Base-by-base conservation (phyloP, 805 yeast genomes). In the Saccharomycodes ludwigii region DNA sequence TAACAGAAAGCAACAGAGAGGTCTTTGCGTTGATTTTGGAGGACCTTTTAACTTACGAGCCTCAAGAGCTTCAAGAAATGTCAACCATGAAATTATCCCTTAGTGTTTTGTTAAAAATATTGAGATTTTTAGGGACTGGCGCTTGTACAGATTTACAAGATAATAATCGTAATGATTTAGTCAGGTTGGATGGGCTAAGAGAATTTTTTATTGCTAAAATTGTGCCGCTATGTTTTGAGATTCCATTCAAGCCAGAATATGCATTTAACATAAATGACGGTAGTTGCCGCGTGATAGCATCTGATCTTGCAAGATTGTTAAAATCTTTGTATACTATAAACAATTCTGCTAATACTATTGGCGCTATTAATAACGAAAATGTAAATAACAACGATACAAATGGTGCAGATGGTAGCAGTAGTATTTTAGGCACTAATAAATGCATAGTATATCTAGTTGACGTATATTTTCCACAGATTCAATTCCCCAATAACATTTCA, bases 191-290 rank as follows among this genome's bases (percentile, higher is more conserved):
- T 12, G 82, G 91, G 5, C 70, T 82, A 30, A 77, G 79, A 34
- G 74, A 71, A 26, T 71, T 72, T 46, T 65, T 86, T 36, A 71
- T 82, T 54, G 72, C 75, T 31, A 76, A 75, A 41, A 63, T 73
- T 18, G 67, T 85, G 3, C 68, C 76, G 30, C 58, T 82, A 33
- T 65, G 76, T 21, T 80, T 84, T 59, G 86, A 83, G 51, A 60
- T 84, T 29, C 83, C 94, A n/a, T 76, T 82, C 50, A 75, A 78
- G 42, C 68, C 75, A 21, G 67, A 68, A 20, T 52, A 52, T 29
- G 67, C 65, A 22, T 75, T 77, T 44, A 71, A 77, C 46, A 59
- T 75, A 30, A 71, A 73, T 40, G 95, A 85, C 52, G 94, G 94
- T 4, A 86, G 82, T 49, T 71, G 69, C 41, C 67, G 88, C 46